phyloP scores from a whole-genome alignment of 2,329 filamentous ascomycete species.

The Pseudocercospora pini-densiflorae region DNA sequence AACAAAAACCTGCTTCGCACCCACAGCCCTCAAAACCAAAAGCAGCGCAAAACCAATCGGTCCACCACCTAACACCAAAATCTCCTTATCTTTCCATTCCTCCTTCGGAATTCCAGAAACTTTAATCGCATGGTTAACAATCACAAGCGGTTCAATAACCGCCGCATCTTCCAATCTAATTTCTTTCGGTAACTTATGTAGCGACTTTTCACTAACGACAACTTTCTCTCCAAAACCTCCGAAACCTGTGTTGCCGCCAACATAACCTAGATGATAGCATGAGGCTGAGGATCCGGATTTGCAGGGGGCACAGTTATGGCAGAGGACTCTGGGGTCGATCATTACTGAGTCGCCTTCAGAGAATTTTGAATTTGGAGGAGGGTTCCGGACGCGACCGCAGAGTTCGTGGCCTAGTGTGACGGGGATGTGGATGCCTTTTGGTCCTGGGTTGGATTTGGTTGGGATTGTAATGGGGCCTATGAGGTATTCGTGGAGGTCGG shows the following conservation, averaged over 20 bases:
- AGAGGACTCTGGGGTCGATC: constrained; percentile 32
- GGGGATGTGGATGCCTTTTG: constrained; percentile 16
- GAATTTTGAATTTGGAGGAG: constrained; percentile 22
- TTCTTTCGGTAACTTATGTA: constrained; percentile 25
- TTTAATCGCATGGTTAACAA: constrained; percentile 30
- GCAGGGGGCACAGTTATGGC: constrained; percentile 27
- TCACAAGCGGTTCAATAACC: constrained; percentile 31
- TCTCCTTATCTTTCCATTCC: constrained; percentile 22
- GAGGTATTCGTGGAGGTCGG: constrained; percentile 29
- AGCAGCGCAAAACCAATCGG: constrained; percentile 32
- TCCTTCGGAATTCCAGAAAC: constrained; percentile 17
- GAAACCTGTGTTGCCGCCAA: constrained; percentile 27
- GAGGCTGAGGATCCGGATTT: constrained; percentile 20
- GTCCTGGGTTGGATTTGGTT: constrained; percentile 15
- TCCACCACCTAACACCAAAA: constrained; percentile 32
- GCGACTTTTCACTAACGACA: constrained; percentile 18
- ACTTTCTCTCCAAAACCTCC: constrained; percentile 30
- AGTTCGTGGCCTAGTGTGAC: constrained; percentile 32
- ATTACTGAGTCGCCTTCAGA: constrained; percentile 28
- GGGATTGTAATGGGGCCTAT: constrained; percentile 24
- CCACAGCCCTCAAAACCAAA: constrained; percentile 25
- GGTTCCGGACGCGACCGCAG: constrained; percentile 27
- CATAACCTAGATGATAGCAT: constrained; percentile 29
- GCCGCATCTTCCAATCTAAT: constrained; percentile 28
- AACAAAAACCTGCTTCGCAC: constrained; percentile 23